Conservation (phyloP, 1,139 yeast genomes). For the Casaregolazyma suthepensis region DNA sequence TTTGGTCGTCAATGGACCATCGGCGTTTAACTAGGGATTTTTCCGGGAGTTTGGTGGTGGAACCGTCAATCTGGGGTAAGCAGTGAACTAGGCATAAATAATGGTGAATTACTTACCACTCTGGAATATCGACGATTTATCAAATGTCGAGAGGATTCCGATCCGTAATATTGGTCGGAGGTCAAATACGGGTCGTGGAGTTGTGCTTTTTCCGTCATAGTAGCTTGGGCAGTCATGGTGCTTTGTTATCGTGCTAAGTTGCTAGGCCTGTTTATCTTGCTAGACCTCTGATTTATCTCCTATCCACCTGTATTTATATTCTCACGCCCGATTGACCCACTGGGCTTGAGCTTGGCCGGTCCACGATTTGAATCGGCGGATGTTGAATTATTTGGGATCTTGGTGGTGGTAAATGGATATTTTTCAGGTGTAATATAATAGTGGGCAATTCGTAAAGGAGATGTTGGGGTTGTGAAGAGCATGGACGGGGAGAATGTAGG, state of each 20-base stretch:
- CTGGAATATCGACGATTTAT: slow-evolving; percentile 25
- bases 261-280: too few relatives aligned
- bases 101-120: slow-evolving; percentile 15
- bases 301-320: neutral
- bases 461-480: neutral
- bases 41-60: neutral
- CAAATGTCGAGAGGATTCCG: slow-evolving; percentile 23
- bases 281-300: neutral
- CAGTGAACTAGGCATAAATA: neutral
- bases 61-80: neutral
- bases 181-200: slow-evolving; percentile 54
- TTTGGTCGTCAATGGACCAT: slow-evolving; percentile 45
- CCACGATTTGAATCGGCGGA: neutral
- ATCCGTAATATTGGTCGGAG: slow-evolving; percentile 68
- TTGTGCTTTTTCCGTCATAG: neutral
- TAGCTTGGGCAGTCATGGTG: neutral
- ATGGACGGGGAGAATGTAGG: too few relatives aligned
- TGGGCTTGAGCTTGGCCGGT: neutral
- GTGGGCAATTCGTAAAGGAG: neutral
- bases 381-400: neutral
- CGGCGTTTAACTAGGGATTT: neutral
- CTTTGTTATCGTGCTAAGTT: too few relatives aligned
- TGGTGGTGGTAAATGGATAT: neutral
- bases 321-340: neutral
- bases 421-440: neutral